These are phyloP conservation scores for Penicillium sp. DNA, from an alignment of 2,329 filamentous ascomycete species.

Conservation along the genomic window DNA sequence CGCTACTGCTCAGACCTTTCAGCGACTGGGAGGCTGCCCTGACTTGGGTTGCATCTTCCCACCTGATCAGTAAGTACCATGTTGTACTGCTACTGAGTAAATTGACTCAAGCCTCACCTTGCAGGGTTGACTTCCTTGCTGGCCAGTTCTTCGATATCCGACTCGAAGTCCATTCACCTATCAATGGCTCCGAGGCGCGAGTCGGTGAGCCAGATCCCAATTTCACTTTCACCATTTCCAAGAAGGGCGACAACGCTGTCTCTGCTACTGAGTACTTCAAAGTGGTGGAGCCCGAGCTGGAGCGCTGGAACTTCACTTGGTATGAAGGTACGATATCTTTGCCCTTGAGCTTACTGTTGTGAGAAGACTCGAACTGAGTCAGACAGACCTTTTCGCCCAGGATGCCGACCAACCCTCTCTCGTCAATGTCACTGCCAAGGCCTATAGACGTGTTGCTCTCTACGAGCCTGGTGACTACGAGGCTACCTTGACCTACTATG, in stretches of 20 bases:
- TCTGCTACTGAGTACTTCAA: constrained; percentile 66
- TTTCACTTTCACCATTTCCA: constrained; percentile 70
- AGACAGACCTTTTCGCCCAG: constrained; percentile 67
- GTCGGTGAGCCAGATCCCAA: constrained; percentile 67
- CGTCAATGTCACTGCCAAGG: constrained; percentile 78
- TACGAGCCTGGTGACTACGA: constrained; percentile 77
- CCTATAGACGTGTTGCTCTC: constrained; percentile 71
- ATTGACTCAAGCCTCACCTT: not conserved
- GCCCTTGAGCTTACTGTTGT: not conserved
- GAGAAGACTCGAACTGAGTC: constrained; percentile 9
- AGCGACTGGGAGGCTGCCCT: constrained; percentile 56
- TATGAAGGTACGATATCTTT: constrained; percentile 59
- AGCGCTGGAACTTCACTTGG: constrained; percentile 82
- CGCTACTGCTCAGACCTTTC: constrained; percentile 52
- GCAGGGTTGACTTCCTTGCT: constrained; percentile 72
- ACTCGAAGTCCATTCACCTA: constrained; percentile 75
- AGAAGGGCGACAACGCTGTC: constrained; percentile 56
- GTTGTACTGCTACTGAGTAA: not conserved
- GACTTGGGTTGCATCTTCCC: constrained; percentile 57
- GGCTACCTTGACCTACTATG: constrained; percentile 73
- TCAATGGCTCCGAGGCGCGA: constrained; percentile 78
- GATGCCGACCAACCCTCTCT: constrained; percentile 67
- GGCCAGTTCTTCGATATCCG: constrained; percentile 83
- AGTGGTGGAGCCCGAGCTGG: constrained; percentile 67
- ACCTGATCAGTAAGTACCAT: constrained; percentile 52